Conservation (phyloP, 2,329 filamentous ascomycete genomes). For the Exophiala viscosa region DNA sequence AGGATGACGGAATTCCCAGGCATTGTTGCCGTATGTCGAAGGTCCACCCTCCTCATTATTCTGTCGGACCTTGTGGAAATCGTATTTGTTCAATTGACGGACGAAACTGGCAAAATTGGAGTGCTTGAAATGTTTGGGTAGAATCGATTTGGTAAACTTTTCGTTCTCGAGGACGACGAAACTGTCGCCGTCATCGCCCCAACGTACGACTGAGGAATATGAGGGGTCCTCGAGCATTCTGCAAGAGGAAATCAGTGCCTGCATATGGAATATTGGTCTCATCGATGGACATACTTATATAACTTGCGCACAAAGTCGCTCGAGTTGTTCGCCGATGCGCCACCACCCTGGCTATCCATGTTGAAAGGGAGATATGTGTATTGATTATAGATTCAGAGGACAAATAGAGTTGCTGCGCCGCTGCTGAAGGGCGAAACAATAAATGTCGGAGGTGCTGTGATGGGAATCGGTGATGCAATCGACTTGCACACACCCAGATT, state of each 20-base stretch:
- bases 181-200: conserved; percentile 90
- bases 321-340: conserved; percentile 67
- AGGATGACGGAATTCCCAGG: conserved; percentile 96
- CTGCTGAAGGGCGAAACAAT: too few species aligned
- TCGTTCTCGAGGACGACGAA: conserved; percentile 99
- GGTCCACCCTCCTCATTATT: conserved; percentile 82
- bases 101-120: conserved; percentile 98
- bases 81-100: conserved; percentile 92
- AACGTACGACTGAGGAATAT: conserved; percentile 88
- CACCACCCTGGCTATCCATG: conserved; percentile 29
- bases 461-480: conserved; percentile 16
- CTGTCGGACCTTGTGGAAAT: conserved; percentile 95
- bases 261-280: conserved; percentile 4
- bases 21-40: conserved; percentile 76
- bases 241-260: conserved; percentile 8
- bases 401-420: too few species aligned
- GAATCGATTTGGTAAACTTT: conserved; percentile 94
- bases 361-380: not conserved
- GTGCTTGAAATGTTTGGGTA: conserved; percentile 98
- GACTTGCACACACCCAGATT: conserved; percentile 11
- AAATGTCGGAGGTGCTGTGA: not conserved
- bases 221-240: conserved; percentile 96
- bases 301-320: conserved; percentile 98
- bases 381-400: not conserved
- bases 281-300: conserved; percentile 71